phyloP scores from a whole-genome alignment of 495 filamentous ascomycete species.

The Podospora anserina region DNA sequence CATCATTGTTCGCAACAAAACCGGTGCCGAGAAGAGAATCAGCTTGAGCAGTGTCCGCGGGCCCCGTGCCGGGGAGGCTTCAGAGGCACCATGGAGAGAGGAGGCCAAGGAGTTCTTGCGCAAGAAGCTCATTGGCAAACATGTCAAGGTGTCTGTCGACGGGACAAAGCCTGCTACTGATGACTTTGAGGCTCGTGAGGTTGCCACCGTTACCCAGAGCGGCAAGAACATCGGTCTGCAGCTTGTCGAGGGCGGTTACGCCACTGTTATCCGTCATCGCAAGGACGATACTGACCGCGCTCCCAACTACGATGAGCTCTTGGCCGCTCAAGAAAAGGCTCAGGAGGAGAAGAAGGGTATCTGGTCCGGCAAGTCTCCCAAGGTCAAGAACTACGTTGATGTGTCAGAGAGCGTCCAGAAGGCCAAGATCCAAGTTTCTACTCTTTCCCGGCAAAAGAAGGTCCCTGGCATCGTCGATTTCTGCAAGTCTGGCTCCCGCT shows the following conservation, averaged over 20 bases:
- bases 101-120: slow-evolving; percentile 95
- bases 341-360: slow-evolving; percentile 84
- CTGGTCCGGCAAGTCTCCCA: slow-evolving; percentile 82
- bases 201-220: slow-evolving; percentile 77
- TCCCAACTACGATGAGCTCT: slow-evolving; percentile 87
- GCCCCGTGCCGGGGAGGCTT: slow-evolving; percentile 60
- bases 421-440: slow-evolving; percentile 85
- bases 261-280: slow-evolving; percentile 88
- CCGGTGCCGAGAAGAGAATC: slow-evolving; percentile 81
- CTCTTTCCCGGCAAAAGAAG: slow-evolving; percentile 82
- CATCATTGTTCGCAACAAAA: slow-evolving; percentile 76
- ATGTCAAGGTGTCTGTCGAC: slow-evolving; percentile 81
- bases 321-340: slow-evolving; percentile 83
- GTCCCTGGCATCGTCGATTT: slow-evolving; percentile 96
- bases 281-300: slow-evolving; percentile 90
- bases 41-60: slow-evolving; percentile 90
- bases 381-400: slow-evolving; percentile 75
- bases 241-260: slow-evolving; percentile 87
- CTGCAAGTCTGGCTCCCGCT: slow-evolving; percentile 92
- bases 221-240: slow-evolving; percentile 83
- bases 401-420: slow-evolving; percentile 91
- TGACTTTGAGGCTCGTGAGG: slow-evolving; percentile 90
- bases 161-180: slow-evolving; percentile 87
- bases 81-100: slow-evolving; percentile 75
- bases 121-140: slow-evolving; percentile 92